Base-by-base conservation (phyloP, 768 basidiomycete genomes). In the Brasilioporus rufonigricans region DNA sequence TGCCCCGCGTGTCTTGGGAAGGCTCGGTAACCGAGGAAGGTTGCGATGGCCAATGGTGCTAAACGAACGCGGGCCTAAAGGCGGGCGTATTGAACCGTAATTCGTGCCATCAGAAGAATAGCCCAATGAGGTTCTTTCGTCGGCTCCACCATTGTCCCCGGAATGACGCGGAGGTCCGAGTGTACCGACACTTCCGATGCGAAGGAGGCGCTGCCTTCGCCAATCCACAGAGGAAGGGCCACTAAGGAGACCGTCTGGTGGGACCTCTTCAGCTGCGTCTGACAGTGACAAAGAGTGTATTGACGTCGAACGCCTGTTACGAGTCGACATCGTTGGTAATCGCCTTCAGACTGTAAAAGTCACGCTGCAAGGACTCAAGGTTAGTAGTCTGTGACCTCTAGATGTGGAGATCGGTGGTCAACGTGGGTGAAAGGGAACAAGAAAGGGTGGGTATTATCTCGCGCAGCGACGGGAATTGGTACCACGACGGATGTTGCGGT, bases 191-290 rank as follows among this genome's bases (percentile, higher is more conserved):
- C 31, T 65, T 14, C 84, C 83, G 32, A 88, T 82, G 33, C 74
- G 75, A 6, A 85, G 75, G 14, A 88, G 73, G 36, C 86, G 78
- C 56, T 83, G 73, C 24, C 86, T 77, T 50, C 86, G 78, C 82
- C 80, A 84, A 24, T 77, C 74, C 3, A 82, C 84, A 18, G 79
- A 72, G 4, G 84, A 80, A 0, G 87, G 84, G 0, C 76, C 77
- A 52, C 73, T 70, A 38, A 79, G 64, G 7, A 76, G 76, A 24
- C 73, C 76, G 4, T 67, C 60, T 1, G 71, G 72, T 0, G 56
- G 55, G 19, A 21, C 24, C 36, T 58, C 61, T 23, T 60, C 44
- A 29, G 16, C 23, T 24, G 56, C 27, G 26, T 63, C 48, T 4
- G 26, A 39, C 14, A 67, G 38, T 4, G 26, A 39, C 14, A 67